A percentile compares a stretch with the other conserved stretches of the same genome.
These are phyloP conservation scores for Linum usitatissimum DNA, from an alignment of 345 rosid species.

Conservation along the genomic window DNA sequence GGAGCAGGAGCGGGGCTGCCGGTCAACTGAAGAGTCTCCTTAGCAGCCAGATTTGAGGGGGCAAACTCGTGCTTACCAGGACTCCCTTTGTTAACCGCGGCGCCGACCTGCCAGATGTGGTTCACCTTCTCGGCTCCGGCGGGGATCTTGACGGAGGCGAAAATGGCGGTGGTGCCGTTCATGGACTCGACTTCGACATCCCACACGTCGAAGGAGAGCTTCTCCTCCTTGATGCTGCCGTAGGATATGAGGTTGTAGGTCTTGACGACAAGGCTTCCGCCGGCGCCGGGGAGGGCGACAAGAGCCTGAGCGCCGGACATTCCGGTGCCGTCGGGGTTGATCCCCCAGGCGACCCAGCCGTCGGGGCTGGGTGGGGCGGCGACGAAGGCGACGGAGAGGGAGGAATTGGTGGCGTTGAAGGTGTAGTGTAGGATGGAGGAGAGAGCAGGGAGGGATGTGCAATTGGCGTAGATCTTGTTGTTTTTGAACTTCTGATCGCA, in stretches of 20 bases:
- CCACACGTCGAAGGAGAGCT: constrained; percentile 17
- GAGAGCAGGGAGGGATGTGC: constrained; percentile 44
- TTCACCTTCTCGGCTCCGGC: constrained; percentile 6
- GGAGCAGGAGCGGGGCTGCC: neutral
- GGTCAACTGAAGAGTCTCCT: constrained; percentile 5
- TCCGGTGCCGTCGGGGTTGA: constrained; percentile 41
- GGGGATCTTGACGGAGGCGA: constrained; percentile 17
- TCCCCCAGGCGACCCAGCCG: constrained; percentile 81
- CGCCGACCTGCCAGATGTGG: constrained; percentile 23
- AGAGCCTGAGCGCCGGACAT: constrained; percentile 67
- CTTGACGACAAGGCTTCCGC: constrained; percentile 18
- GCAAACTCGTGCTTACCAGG: constrained; percentile 13
- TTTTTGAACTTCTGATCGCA: constrained; percentile 38
- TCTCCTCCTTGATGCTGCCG: constrained; percentile 10
- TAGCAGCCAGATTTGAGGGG: constrained; percentile 6
- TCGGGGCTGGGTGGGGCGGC: constrained; percentile 33
- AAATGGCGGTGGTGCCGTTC: constrained; percentile 8
- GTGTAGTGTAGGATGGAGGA: constrained; percentile 55
- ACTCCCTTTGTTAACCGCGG: constrained; percentile 11
- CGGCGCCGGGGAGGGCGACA: constrained; percentile 28
- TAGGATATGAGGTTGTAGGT: constrained; percentile 13
- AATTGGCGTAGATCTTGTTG: constrained; percentile 26
- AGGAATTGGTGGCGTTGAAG: constrained; percentile 52
- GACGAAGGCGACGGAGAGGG: constrained; percentile 67
- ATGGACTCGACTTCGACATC: constrained; percentile 11